Conservation (phyloP, 1,284 basidiomycete genomes). For the Rhodotorula mucilaginosa region DNA sequence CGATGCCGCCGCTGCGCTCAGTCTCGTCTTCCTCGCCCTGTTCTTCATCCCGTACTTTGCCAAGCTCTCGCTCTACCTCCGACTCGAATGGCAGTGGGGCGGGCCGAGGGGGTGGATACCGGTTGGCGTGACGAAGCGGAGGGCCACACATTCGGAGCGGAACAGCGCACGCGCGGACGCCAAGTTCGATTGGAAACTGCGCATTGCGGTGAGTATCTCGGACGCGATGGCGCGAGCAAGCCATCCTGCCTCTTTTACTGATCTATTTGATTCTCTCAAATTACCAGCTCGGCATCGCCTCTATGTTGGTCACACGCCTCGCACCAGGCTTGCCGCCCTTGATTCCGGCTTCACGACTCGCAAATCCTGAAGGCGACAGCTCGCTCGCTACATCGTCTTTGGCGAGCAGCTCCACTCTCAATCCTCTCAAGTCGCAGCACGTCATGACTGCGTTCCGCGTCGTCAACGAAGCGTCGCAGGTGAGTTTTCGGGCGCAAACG, state of each 20-base stretch:
- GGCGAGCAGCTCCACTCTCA: neutral
- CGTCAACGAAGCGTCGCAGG: neutral
- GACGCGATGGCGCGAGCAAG: neutral
- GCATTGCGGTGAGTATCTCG: neutral
- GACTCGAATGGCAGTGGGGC: conserved; percentile 1
- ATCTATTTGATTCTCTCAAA: neutral
- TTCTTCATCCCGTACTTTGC: neutral
- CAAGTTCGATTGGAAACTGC: neutral
- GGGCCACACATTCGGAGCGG: conserved; percentile 2
- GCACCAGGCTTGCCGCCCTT: neutral
- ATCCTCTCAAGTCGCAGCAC: neutral
- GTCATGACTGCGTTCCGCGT: neutral
- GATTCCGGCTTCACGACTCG: neutral
- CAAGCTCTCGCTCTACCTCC: neutral
- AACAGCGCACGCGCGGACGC: neutral
- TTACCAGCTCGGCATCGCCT: neutral
- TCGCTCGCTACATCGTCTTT: neutral
- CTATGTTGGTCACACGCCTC: neutral
- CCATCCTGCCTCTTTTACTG: neutral
- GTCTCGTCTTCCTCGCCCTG: neutral
- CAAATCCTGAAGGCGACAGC: neutral
- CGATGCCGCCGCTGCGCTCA: neutral
- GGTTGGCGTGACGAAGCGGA: neutral
- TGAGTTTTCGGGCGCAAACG: neutral
- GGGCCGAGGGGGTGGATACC: neutral